These are phyloP conservation scores for Moesziomyces antarcticus DNA, from an alignment of 1,284 basidiomycete genomes.

Conservation along the genomic window DNA sequence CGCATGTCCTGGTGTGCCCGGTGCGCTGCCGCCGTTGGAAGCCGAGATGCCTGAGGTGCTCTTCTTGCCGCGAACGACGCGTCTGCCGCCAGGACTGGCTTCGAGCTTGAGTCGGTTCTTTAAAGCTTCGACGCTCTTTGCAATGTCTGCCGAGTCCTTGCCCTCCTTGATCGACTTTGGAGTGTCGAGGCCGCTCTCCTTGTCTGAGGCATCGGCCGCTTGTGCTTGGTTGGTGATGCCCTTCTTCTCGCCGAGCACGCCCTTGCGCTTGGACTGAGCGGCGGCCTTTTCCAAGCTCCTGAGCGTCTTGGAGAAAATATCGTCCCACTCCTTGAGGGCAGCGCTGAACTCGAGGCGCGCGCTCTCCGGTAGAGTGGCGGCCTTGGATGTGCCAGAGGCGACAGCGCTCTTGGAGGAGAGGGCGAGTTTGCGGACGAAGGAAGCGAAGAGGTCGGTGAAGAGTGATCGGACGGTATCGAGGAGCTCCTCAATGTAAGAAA, in stretches of 20 bases:
- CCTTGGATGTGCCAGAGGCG: conserved; percentile 77
- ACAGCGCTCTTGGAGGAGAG: conserved; percentile 82
- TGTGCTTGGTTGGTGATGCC: conserved; percentile 30
- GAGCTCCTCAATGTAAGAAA: conserved; percentile 92
- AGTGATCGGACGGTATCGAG: conserved; percentile 51
- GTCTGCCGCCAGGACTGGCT: conserved; percentile 73
- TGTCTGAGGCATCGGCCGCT: conserved; percentile 32
- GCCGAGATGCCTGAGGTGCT: conserved; percentile 64
- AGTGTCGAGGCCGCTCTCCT: conserved; percentile 43
- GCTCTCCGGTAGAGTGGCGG: conserved; percentile 41
- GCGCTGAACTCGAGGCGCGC: conserved; percentile 73
- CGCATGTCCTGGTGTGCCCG: conserved; percentile 52
- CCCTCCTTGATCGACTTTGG: conserved; percentile 60
- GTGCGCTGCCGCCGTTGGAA: conserved; percentile 71
- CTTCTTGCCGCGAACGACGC: conserved; percentile 71
- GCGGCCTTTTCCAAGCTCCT: conserved; percentile 80
- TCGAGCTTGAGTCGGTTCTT: conserved; percentile 77
- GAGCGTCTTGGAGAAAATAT: conserved; percentile 80
- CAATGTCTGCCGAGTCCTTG: conserved; percentile 87
- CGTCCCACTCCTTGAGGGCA: conserved; percentile 84
- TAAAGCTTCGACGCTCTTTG: conserved; percentile 88
- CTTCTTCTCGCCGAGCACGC: conserved; percentile 46
- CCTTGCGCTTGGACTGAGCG: conserved; percentile 67
- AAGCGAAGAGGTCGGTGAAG: conserved; percentile 57
- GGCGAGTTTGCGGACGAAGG: conserved; percentile 65